A percentile compares a stretch with the other conserved stretches of the same genome.
phyloP scores from a whole-genome alignment of 495 filamentous ascomycete genomes.

The Penicillium lividum region DNA sequence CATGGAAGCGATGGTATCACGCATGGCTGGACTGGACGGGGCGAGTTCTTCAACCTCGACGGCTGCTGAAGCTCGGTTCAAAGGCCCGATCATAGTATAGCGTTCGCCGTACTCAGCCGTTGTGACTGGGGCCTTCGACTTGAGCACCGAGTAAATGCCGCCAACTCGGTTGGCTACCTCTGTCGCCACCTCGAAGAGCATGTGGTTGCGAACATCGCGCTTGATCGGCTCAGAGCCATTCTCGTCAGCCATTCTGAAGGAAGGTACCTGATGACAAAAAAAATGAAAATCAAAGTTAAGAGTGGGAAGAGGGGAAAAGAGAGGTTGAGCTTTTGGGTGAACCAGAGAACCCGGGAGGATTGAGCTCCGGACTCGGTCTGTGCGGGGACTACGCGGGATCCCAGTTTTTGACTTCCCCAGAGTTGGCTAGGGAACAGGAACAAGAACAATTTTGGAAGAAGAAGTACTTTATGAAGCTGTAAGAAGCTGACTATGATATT shows the following conservation, averaged over 20 bases:
- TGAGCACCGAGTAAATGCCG: slow-evolving; percentile 98
- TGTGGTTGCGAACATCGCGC: slow-evolving; percentile 74
- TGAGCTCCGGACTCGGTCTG: slow-evolving; percentile 31
- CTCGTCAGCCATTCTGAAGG: slow-evolving; percentile 33
- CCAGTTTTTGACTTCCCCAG: slow-evolving; percentile 8
- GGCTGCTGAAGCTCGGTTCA: slow-evolving; percentile 87
- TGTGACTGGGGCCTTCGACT: slow-evolving; percentile 97
- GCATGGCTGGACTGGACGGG: slow-evolving; percentile 77
- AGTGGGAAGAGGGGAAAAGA: slow-evolving; percentile 13
- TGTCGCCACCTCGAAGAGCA: slow-evolving; percentile 93
- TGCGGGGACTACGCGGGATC: slow-evolving; percentile 24
- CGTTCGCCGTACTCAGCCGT: slow-evolving; percentile 97
- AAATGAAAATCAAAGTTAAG: slow-evolving; percentile 6
- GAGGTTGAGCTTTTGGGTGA: slow-evolving; percentile 4
- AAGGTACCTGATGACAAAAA: neutral
- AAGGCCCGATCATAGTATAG: slow-evolving; percentile 92
- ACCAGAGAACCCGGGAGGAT: slow-evolving; percentile 14
- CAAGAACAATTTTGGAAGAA: neutral
- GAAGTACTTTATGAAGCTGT: neutral
- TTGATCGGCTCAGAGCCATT: slow-evolving; percentile 41
- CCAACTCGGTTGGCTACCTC: slow-evolving; percentile 98
- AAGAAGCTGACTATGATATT: neutral
- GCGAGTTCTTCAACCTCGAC: slow-evolving; percentile 94
- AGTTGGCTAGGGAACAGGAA: slow-evolving; percentile 14
- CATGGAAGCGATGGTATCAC: slow-evolving; percentile 86